Conservation (phyloP, 2,329 filamentous ascomycete genomes). For the Trichophyton simii region DNA sequence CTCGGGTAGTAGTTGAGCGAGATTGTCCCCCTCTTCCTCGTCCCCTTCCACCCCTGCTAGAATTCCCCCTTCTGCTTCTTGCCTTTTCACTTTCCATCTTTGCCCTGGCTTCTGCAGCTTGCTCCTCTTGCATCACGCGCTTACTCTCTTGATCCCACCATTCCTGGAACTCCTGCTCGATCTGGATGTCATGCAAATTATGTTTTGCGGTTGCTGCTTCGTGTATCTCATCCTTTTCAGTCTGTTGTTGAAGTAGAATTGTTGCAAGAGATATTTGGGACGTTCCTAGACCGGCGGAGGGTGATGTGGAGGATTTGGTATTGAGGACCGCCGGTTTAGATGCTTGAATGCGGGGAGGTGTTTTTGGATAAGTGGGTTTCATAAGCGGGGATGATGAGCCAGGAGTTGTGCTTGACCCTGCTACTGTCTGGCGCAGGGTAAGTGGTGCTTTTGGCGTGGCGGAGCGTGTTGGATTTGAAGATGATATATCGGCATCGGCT, state of each 20-base stretch:
- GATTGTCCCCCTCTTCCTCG: neutral
- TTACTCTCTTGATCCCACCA: constrained; percentile 87
- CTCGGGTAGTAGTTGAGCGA: neutral
- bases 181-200: constrained; percentile 85
- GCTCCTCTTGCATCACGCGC: constrained; percentile 53
- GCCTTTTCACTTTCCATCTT: constrained; percentile 21
- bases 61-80: neutral
- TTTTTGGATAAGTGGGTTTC: constrained; percentile 5
- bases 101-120: constrained; percentile 17
- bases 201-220: constrained; percentile 72
- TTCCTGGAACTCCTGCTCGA: constrained; percentile 91
- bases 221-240: constrained; percentile 67
- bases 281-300: constrained; percentile 20
- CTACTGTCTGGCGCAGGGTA: constrained; percentile 50
- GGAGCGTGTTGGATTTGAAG: neutral
- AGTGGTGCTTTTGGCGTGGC: constrained; percentile 37
- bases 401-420: constrained; percentile 24
- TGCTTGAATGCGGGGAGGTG: constrained; percentile 10
- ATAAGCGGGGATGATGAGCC: neutral
- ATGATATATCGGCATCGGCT: neutral
- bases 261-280: constrained; percentile 58
- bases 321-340: neutral
- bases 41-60: constrained; percentile 10
- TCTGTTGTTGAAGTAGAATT: constrained; percentile 76
- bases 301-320: constrained; percentile 19